Percentiles rank a stretch among this genome's conserved stretches.
phyloP scores from a whole-genome alignment of 2,329 filamentous ascomycete genomes.

The Geosmithia putterillii region DNA sequence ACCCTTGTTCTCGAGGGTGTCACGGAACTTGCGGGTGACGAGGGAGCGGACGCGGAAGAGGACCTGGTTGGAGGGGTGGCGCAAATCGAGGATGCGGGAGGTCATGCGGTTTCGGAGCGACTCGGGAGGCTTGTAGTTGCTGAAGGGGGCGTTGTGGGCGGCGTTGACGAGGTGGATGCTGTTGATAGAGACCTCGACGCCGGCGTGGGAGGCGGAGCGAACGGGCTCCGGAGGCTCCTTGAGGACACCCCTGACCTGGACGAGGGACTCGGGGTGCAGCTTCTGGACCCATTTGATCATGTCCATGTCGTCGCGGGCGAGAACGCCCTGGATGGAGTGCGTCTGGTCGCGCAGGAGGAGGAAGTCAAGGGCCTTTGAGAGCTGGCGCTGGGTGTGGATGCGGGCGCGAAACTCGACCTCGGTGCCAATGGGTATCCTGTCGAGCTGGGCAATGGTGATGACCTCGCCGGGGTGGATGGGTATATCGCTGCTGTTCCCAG shows the following conservation, averaged over 20 bases:
- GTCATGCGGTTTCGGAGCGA: conserved; percentile 54
- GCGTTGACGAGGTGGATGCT: conserved; percentile 38
- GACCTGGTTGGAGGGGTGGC: conserved; percentile 75
- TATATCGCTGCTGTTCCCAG: conserved; percentile 22
- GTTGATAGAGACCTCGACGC: conserved; percentile 61
- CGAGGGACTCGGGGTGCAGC: conserved; percentile 64
- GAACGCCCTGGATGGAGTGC: conserved; percentile 71
- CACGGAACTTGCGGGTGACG: conserved; percentile 69
- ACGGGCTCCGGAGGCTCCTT: conserved; percentile 64
- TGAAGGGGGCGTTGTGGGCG: conserved; percentile 35
- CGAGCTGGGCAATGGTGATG: conserved; percentile 23
- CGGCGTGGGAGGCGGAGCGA: conserved; percentile 61
- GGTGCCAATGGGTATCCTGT: conserved; percentile 21
- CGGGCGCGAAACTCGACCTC: conserved; percentile 28
- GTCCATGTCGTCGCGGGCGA: conserved; percentile 43
- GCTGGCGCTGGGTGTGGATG: conserved; percentile 54
- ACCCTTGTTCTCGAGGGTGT: conserved; percentile 57
- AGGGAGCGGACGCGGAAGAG: conserved; percentile 80
- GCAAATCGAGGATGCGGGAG: conserved; percentile 72
- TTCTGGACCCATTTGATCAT: conserved; percentile 86
- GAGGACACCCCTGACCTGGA: conserved; percentile 63
- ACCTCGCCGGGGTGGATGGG: conserved; percentile 25
- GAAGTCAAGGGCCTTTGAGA: conserved; percentile 76
- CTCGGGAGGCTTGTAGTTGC: conserved; percentile 52
- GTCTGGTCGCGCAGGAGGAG: conserved; percentile 77